Conservation (phyloP, 495 filamentous ascomycete species). For the Aspergillus olivimuriae region DNA sequence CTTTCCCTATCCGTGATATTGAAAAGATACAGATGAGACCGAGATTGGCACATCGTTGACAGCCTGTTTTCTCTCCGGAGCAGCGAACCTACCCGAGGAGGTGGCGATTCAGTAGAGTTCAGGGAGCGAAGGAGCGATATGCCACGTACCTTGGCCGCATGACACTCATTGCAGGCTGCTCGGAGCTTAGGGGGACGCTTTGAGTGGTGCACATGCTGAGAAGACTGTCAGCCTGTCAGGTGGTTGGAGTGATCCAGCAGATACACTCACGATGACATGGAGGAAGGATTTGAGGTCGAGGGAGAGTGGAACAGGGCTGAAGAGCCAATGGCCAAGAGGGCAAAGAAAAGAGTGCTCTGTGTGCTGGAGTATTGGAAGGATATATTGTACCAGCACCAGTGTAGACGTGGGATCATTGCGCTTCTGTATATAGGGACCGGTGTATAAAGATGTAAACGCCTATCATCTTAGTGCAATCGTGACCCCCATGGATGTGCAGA, state of each 20-base stretch:
- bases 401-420: background rate
- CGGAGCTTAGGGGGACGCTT: conserved; percentile 15
- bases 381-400: conserved; percentile 1
- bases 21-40: conserved; percentile 12
- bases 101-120: background rate
- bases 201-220: conserved; percentile 1
- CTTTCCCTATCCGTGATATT: conserved; percentile 15
- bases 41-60: conserved; percentile 13
- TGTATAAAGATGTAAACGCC: conserved; percentile 1
- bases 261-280: conserved; percentile 7
- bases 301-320: background rate
- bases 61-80: conserved; percentile 17
- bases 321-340: conserved; percentile 1
- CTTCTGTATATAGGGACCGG: conserved; percentile 1
- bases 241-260: background rate
- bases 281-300: background rate
- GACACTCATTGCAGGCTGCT: conserved; percentile 16
- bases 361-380: background rate
- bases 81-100: conserved; percentile 10
- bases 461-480: background rate
- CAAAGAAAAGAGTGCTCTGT: background rate
- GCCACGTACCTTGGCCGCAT: conserved; percentile 13
- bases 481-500: background rate
- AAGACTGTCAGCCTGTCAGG: conserved; percentile 1
- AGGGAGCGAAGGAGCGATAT: background rate